These are phyloP conservation scores for Guadua angustifolia DNA, from an alignment of 176 grass and related monocot species.

Conservation along the genomic window DNA sequence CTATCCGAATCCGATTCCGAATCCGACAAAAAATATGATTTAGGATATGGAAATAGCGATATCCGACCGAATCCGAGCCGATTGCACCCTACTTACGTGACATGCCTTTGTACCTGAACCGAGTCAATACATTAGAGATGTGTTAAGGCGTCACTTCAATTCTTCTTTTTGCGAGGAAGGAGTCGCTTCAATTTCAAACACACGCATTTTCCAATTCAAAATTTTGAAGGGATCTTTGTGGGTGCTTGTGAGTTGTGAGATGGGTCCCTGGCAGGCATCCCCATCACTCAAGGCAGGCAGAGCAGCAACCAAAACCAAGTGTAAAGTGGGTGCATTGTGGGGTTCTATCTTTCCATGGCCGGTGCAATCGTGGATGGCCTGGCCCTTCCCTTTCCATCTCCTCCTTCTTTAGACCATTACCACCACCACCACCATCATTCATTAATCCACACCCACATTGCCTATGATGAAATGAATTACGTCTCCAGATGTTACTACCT, in stretches of 20 bases:
- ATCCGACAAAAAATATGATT: no score
- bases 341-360: conserved; percentile 48
- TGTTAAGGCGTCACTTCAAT: neutral
- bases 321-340: conserved; percentile 33
- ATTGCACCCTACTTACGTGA: no score
- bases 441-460: neutral
- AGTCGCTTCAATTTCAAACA: neutral
- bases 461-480: neutral
- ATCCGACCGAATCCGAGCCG: no score
- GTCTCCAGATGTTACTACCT: neutral
- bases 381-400: conserved; percentile 39
- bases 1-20: no score
- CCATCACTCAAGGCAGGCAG: conserved; percentile 32
- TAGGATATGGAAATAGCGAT: no score
- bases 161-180: neutral
- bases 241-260: neutral
- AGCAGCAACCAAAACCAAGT: conserved; percentile 23
- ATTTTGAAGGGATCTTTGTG: neutral
- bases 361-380: conserved; percentile 44
- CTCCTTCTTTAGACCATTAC: conserved; percentile 5
- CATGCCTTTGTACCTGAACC: no score
- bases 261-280: neutral
- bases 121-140: no score
- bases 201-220: neutral
- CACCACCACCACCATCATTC: neutral